phyloP scores from a whole-genome alignment of 768 basidiomycete species.

The Tylopilus plumbeoviolaceoides region DNA sequence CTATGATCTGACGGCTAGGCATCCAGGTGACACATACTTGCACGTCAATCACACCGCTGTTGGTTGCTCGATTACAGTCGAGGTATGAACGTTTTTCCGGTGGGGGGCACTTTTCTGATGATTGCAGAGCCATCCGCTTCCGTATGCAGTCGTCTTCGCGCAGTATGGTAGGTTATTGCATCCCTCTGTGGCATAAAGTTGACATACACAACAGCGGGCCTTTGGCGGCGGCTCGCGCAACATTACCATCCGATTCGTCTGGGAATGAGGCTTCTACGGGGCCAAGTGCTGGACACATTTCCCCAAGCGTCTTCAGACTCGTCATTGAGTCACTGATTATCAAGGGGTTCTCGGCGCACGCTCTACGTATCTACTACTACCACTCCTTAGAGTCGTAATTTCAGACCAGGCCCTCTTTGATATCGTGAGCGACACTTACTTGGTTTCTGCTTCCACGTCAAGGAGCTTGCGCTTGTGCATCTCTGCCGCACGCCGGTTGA shows the following conservation, averaged over 20 bases:
- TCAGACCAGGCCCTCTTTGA: background rate
- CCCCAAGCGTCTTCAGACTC: constrained; percentile 23
- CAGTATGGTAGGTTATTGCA: constrained; percentile 45
- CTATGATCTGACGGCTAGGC: background rate
- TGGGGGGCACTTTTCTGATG: background rate
- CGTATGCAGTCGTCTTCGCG: constrained; percentile 48
- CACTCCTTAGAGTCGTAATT: constrained; percentile 10
- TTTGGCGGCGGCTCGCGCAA: constrained; percentile 46
- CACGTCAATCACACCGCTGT: constrained; percentile 23
- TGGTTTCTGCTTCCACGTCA: constrained; percentile 56
- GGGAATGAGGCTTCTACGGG: constrained; percentile 44
- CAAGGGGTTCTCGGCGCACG: constrained; percentile 15
- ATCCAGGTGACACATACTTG: constrained; percentile 28
- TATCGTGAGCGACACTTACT: constrained; percentile 32
- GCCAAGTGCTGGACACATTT: constrained; percentile 48
- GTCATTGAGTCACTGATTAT: constrained; percentile 7
- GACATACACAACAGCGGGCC: constrained; percentile 35
- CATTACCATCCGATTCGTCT: constrained; percentile 61
- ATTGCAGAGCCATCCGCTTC: constrained; percentile 49
- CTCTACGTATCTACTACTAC: constrained; percentile 26
- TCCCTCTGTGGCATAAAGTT: background rate
- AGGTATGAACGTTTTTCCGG: constrained; percentile 10
- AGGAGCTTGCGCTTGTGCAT: constrained; percentile 67
- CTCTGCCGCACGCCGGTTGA: constrained; percentile 68
- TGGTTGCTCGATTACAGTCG: constrained; percentile 18